These are phyloP conservation scores for Dactylis glomerata DNA, from an alignment of 176 grass and related monocot species.

Conservation along the genomic window DNA sequence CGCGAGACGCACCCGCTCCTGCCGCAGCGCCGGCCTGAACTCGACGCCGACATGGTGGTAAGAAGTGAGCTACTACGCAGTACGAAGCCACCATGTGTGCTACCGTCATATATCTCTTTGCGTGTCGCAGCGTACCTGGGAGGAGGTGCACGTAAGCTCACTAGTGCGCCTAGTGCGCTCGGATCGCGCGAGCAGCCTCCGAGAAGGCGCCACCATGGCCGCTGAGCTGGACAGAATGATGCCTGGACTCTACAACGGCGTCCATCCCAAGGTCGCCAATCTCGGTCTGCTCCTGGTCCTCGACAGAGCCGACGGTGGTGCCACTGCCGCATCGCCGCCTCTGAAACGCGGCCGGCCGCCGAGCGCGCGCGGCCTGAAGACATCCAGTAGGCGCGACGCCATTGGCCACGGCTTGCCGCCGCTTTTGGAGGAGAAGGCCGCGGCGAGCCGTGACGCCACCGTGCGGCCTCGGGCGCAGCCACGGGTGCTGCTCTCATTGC, in stretches of 20 bases:
- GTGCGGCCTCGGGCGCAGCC: constrained; percentile 12
- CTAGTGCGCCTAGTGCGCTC: constrained; percentile 35
- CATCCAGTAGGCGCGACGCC: not conserved
- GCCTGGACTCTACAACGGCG: constrained; percentile 16
- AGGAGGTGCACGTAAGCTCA: constrained; percentile 57
- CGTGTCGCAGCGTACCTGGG: constrained; percentile 60
- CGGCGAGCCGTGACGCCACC: constrained; percentile 4
- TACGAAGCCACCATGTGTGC: not conserved
- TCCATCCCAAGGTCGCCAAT: constrained; percentile 28
- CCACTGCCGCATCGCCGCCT: not conserved
- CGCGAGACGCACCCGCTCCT: constrained; percentile 5
- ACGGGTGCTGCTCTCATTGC: constrained; percentile 27
- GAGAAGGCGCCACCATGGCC: constrained; percentile 19
- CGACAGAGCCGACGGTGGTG: constrained; percentile 22
- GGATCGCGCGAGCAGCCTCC: not conserved
- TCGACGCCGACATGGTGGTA: constrained; percentile 35
- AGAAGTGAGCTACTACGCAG: not conserved
- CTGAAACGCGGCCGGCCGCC: not conserved
- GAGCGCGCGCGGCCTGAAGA: constrained; percentile 15
- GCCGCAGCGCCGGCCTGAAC: constrained; percentile 10
- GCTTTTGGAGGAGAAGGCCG: constrained; percentile 13
- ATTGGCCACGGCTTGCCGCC: constrained; percentile 21
- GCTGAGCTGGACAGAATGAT: constrained; percentile 39
- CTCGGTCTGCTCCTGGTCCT: constrained; percentile 39
- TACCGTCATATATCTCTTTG: not conserved